Conservation (phyloP, 176 grass and related monocot genomes). For the Carex pumila region DNA sequence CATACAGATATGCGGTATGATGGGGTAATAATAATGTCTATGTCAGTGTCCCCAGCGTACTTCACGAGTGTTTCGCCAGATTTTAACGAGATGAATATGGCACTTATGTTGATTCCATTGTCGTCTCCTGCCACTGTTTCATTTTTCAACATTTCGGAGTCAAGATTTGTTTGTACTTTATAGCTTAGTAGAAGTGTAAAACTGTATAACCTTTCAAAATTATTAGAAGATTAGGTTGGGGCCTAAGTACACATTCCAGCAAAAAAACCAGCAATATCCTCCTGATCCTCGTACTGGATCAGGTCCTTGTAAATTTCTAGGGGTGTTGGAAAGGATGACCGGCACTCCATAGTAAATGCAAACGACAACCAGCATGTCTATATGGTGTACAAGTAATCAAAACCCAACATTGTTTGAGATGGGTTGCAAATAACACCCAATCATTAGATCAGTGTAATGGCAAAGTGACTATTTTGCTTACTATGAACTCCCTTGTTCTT, state of each 20-base stretch:
- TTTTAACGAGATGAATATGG: constrained; percentile 62
- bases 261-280: neutral
- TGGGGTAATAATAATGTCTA: constrained; percentile 65
- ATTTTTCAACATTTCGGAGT: neutral
- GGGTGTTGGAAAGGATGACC: neutral
- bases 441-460: neutral
- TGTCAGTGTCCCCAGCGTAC: constrained; percentile 46
- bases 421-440: neutral
- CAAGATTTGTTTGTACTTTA: neutral
- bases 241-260: neutral
- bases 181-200: neutral
- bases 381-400: neutral
- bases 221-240: neutral
- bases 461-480: neutral
- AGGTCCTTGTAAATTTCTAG: neutral
- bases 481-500: neutral
- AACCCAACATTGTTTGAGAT: neutral
- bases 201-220: constrained; percentile 1
- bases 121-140: constrained; percentile 85
- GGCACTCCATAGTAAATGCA: neutral
- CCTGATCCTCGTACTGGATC: neutral
- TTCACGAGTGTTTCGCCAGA: constrained; percentile 57
- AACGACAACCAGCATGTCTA: neutral
- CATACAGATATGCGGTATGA: constrained; percentile 48
- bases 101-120: constrained; percentile 56